Base-by-base conservation (phyloP, 75 land plant species). In the Adiantum capillusveneris region DNA sequence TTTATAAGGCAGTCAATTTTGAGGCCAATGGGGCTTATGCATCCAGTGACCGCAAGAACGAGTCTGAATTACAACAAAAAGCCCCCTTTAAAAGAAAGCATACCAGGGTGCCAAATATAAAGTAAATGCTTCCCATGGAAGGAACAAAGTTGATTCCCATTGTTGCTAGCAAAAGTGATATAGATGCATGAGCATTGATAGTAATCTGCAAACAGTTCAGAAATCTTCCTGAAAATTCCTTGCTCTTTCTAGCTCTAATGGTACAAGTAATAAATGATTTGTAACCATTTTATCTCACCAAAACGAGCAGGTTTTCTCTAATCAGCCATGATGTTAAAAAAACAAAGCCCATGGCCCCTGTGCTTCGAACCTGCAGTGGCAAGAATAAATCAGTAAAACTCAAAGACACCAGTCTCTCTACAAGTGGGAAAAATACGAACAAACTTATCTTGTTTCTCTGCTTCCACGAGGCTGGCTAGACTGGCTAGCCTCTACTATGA, bases 151-250 rank as follows among this genome's bases (percentile, higher is more conserved):
- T 79, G 24, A 93, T 28, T 9, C 98, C 95, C 18, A 76, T 25
- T 29, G 85, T 76, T 25, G 80, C 65, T 28, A 85, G 65, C 49
- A 88, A 43, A 57, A 72, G 79, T 6, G 83, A 71, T 25, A 93
- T 29, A 29, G 86, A 67, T 59, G 95, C 98, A 81, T 93, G 98
- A 29, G 87, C 62, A 58, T 88, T 93, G 25, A 85, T 73, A 28
- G 84, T 85, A 45, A 93, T 93, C 97, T 91, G 77, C 76, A 75
- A 5, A 34, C 9, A 3, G 9, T 34, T 5, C 3, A 5, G 3
- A 34, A 3, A 34, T 34, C 9, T 34, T 9, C 9, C 37, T 34
- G 37, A 34, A 9, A 34, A 5, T 3, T 9, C 37, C 9, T 34
- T 34, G 37, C 9, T 5, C 7, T 34, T 34, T 5, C 9, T 9